phyloP scores from a whole-genome alignment of 352 stramenopile genomes.

The Globisporangium spiculum region DNA sequence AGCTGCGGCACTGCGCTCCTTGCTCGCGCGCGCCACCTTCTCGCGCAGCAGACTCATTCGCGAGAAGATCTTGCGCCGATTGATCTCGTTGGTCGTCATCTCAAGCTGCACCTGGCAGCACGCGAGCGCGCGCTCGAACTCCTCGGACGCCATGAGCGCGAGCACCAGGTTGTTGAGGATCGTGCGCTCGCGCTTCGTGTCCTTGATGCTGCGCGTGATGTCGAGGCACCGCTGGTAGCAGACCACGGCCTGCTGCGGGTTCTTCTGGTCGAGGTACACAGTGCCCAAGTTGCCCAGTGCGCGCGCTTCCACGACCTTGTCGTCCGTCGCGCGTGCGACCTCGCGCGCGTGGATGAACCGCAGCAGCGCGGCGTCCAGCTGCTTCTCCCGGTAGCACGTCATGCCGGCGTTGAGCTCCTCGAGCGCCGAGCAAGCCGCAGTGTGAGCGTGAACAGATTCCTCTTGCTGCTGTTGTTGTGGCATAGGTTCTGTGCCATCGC shows the following conservation, averaged over 20 bases:
- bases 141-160: constrained; percentile 57
- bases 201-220: constrained; percentile 66
- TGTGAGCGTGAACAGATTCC: constrained; percentile 13
- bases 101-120: constrained; percentile 73
- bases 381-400: constrained; percentile 71
- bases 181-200: constrained; percentile 74
- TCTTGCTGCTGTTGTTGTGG: not conserved
- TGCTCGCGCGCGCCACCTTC: constrained; percentile 22
- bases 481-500: not conserved
- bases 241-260: constrained; percentile 58
- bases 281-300: constrained; percentile 77
- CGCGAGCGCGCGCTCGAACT: constrained; percentile 49
- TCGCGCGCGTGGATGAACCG: constrained; percentile 68
- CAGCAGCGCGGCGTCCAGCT: constrained; percentile 53
- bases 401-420: constrained; percentile 75
- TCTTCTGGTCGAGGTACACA: constrained; percentile 71
- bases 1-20: not conserved
- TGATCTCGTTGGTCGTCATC: constrained; percentile 63
- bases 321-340: constrained; percentile 36
- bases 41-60: constrained; percentile 75
- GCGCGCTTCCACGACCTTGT: constrained; percentile 66
- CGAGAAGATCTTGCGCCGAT: constrained; percentile 73
- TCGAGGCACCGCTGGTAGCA: constrained; percentile 80
- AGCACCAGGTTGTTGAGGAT: constrained; percentile 87
- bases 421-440: constrained; percentile 35